These are phyloP conservation scores for Pichia phayaonensis DNA, from an alignment of 805 yeast genomes.

Conservation along the genomic window DNA sequence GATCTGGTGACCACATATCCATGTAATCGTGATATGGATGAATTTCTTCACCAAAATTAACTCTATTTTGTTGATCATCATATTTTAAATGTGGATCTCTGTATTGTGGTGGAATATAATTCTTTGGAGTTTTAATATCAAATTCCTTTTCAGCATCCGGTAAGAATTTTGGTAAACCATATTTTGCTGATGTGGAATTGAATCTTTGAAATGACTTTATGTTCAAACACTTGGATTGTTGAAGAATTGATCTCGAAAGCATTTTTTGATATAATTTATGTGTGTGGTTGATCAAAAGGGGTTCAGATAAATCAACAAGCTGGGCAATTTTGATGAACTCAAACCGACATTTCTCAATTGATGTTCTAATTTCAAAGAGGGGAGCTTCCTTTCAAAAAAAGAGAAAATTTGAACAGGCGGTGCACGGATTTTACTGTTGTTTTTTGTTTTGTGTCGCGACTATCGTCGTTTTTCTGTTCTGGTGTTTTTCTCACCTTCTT, in stretches of 20 bases:
- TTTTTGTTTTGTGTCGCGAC: neutral
- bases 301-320: neutral
- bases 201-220: slow-evolving; percentile 7
- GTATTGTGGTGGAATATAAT: slow-evolving; percentile 46
- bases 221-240: slow-evolving; percentile 2
- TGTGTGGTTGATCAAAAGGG: neutral
- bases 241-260: slow-evolving; percentile 2
- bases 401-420: neutral
- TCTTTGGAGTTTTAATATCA: slow-evolving; percentile 54
- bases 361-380: neutral
- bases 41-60: slow-evolving; percentile 68
- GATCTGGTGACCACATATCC: slow-evolving; percentile 85
- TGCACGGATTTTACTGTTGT: neutral
- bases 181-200: slow-evolving; percentile 14
- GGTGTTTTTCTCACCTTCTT: neutral
- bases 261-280: neutral
- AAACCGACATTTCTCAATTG: neutral
- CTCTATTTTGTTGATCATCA: slow-evolving; percentile 75
- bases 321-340: too few species aligned
- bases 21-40: slow-evolving; percentile 64
- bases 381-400: neutral
- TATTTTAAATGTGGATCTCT: slow-evolving; percentile 66
- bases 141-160: slow-evolving; percentile 24
- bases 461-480: neutral
- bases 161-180: slow-evolving; percentile 23